Evolutionary conservation across 2,329 filamentous ascomycete genomes (phyloP).

Genomic region (Fusarium longipes): DNA sequence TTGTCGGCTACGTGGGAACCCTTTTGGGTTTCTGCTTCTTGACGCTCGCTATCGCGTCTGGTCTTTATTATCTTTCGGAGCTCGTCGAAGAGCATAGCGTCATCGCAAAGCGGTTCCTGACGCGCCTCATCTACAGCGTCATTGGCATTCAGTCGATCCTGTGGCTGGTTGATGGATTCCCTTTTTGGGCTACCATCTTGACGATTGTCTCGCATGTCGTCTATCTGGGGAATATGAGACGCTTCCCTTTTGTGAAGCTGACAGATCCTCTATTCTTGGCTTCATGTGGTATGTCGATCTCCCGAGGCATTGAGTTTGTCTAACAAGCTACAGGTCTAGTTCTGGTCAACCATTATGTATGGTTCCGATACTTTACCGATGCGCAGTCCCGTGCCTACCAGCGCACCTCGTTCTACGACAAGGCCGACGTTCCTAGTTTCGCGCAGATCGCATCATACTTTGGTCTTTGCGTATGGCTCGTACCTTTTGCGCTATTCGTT

Average conservation of each 20-base stretch:
- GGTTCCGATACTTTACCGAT: constrained; percentile 91
- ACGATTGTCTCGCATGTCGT: constrained; percentile 84
- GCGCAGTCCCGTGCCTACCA: constrained; percentile 68
- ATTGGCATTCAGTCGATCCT: constrained; percentile 80
- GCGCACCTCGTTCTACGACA: constrained; percentile 71
- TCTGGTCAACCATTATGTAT: constrained; percentile 89
- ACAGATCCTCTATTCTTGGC: constrained; percentile 86
- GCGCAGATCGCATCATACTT: constrained; percentile 97
- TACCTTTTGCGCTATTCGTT: constrained; percentile 95
- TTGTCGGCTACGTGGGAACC: constrained; percentile 90
- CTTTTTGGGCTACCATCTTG: constrained; percentile 77
- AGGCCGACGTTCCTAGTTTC: constrained; percentile 78
- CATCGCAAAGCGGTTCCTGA: constrained; percentile 86
- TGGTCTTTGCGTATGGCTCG: constrained; percentile 94
- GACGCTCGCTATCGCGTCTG: constrained; percentile 96
- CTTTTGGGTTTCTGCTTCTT: constrained; percentile 92
- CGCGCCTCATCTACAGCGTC: constrained; percentile 84
- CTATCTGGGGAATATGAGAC: constrained; percentile 86
- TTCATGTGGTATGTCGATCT: constrained; percentile 74
- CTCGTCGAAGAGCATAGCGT: constrained; percentile 98
- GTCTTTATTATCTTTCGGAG: constrained; percentile 97
- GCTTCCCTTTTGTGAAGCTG: constrained; percentile 82
- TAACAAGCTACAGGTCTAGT: constrained; percentile 73
- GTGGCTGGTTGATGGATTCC: constrained; percentile 86
- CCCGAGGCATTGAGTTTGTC: background rate